phyloP scores from a whole-genome alignment of 495 filamentous ascomycete species.

The Amphirosellinia nigrospora region DNA sequence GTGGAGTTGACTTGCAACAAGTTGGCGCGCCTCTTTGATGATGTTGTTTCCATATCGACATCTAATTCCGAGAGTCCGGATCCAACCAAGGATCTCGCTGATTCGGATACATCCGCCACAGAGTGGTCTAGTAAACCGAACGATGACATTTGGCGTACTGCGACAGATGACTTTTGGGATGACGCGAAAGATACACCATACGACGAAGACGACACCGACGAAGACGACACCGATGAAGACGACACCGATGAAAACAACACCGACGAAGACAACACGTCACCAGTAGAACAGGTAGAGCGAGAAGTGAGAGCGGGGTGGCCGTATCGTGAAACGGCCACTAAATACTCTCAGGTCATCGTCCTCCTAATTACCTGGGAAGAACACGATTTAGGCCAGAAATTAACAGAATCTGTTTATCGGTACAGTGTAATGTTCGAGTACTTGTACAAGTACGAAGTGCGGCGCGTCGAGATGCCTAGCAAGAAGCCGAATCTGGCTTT shows the following conservation, averaged over 20 bases:
- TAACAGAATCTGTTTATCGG: neutral
- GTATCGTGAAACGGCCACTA: neutral
- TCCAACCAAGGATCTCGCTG: neutral
- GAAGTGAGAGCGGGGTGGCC: neutral
- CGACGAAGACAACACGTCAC: neutral
- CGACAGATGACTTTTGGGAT: neutral
- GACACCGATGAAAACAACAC: too few relatives aligned
- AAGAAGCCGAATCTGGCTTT: constrained; percentile 6
- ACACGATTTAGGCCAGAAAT: neutral
- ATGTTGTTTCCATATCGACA: too few relatives aligned
- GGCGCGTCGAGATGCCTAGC: neutral
- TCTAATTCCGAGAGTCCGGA: too few relatives aligned
- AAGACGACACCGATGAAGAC: too few relatives aligned
- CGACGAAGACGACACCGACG: neutral
- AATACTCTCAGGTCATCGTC: neutral
- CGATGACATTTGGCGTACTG: too few relatives aligned
- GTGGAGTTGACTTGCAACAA: neutral
- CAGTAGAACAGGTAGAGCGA: neutral
- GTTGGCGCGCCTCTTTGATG: neutral
- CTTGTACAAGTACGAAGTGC: neutral
- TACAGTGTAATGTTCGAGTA: neutral
- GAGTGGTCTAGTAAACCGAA: neutral
- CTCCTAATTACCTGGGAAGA: constrained; percentile 9
- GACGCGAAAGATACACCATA: neutral
- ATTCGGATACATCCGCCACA: neutral